Percentiles rank a stretch among this genome's conserved stretches.
Evolutionary conservation across 306 rosid genomes (phyloP).

Genomic region (Vigna mungo): DNA sequence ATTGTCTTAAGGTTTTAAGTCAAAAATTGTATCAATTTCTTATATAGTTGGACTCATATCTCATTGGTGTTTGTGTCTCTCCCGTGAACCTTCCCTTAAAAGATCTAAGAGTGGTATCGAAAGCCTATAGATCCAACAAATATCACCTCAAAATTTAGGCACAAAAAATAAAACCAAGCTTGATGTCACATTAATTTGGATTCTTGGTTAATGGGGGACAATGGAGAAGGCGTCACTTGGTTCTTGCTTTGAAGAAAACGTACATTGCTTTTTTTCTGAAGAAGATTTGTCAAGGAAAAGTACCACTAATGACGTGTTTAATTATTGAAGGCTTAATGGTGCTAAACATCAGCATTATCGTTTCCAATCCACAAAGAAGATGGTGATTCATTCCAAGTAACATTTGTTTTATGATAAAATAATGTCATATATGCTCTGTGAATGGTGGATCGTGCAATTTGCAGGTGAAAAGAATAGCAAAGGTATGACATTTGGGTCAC

Average conservation of each 20-base stretch:
- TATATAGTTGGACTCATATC: too few species aligned
- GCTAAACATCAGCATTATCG: neutral
- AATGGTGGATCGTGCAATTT: slow-evolving; percentile 16
- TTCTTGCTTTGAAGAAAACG: neutral
- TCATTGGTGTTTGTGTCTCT: too few species aligned
- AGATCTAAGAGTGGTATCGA: too few species aligned
- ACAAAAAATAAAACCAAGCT: neutral
- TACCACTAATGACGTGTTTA: slow-evolving; percentile 1
- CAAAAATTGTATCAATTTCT: too few species aligned
- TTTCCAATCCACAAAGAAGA: neutral
- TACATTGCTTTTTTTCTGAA: neutral
- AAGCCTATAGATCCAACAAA: too few species aligned
- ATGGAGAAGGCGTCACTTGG: neutral
- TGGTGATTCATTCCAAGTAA: slow-evolving; percentile 12
- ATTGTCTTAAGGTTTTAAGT: too few species aligned
- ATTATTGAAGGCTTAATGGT: neutral
- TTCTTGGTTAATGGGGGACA: neutral
- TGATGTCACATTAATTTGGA: neutral
- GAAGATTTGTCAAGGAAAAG: neutral
- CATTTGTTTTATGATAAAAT: slow-evolving; percentile 27
- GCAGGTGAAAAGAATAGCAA: slow-evolving; percentile 14
- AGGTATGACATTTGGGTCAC: slow-evolving; percentile 6
- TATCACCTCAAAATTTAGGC: too few species aligned
- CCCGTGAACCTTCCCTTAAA: too few species aligned
- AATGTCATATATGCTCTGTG: neutral